These are phyloP conservation scores for Fusarium proliferatum DNA, from an alignment of 2,329 filamentous ascomycete genomes.

Conservation along the genomic window DNA sequence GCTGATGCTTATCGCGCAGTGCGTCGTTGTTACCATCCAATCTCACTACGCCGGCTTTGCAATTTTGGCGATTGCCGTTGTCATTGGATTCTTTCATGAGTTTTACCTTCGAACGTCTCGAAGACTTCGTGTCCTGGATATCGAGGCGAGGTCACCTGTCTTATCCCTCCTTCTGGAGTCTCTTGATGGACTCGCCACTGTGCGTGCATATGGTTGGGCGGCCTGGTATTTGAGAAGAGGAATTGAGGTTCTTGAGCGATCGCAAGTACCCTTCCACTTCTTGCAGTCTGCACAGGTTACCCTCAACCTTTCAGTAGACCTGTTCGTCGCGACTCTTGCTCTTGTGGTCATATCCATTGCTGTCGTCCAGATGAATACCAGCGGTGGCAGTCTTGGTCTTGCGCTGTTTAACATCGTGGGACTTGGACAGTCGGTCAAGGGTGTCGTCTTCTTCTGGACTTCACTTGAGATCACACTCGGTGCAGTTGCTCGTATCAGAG, in stretches of 20 bases:
- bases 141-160: background rate
- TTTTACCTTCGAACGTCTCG: background rate
- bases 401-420: background rate
- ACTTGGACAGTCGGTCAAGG: background rate
- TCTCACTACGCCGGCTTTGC: background rate
- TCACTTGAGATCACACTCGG: background rate
- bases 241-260: background rate
- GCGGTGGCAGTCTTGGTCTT: background rate
- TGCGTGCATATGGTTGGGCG: background rate
- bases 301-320: background rate
- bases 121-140: background rate
- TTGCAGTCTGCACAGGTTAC: background rate
- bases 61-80: background rate
- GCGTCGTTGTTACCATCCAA: background rate
- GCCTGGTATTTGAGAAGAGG: background rate
- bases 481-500: background rate
- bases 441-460: background rate
- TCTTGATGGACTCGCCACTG: background rate
- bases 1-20: background rate
- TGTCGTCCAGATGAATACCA: background rate
- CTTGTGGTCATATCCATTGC: background rate
- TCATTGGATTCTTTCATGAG: background rate
- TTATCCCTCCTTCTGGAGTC: background rate
- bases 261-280: background rate
- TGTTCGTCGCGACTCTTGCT: background rate